phyloP scores from a whole-genome alignment of 352 stramenopile genomes.

The Phytopythium sindhum region DNA sequence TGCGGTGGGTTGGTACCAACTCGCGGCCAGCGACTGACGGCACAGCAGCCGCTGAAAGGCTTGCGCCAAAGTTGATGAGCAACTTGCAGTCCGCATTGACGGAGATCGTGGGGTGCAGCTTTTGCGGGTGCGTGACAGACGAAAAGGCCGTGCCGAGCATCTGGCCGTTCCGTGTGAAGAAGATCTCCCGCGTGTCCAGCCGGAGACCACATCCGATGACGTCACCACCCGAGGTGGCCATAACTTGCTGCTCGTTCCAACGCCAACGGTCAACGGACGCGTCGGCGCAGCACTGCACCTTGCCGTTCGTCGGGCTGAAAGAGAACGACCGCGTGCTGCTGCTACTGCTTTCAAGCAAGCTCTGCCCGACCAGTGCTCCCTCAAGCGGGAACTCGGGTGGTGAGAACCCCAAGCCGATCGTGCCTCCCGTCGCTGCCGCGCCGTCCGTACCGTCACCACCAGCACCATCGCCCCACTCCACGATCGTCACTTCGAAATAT shows the following conservation, averaged over 20 bases:
- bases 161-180: conserved; percentile 85
- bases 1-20: conserved; percentile 22
- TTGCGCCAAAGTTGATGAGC: conserved; percentile 66
- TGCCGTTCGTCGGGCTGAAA: conserved; percentile 64
- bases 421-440: conserved; percentile 6
- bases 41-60: conserved; percentile 6
- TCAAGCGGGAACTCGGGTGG: conserved; percentile 67
- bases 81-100: conserved; percentile 73
- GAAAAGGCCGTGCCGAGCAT: conserved; percentile 78
- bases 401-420: conserved; percentile 64
- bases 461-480: conserved; percentile 46
- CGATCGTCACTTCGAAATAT: conserved; percentile 78
- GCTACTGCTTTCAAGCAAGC: conserved; percentile 16
- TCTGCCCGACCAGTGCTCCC: conserved; percentile 45
- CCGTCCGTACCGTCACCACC: conserved; percentile 5
- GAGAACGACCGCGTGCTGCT: conserved; percentile 53
- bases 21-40: conserved; percentile 21
- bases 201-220: conserved; percentile 78
- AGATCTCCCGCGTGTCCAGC: conserved; percentile 78
- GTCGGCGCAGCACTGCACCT: conserved; percentile 56
- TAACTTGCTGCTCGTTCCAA: conserved; percentile 55
- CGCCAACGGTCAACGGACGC: conserved; percentile 56
- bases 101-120: conserved; percentile 77
- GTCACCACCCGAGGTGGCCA: conserved; percentile 47
- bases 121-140: conserved; percentile 35